Evolutionary conservation across 768 basidiomycete genomes (phyloP), one percentile per base, ranked within the genome.

Genomic region (Mycena crocata): DNA sequence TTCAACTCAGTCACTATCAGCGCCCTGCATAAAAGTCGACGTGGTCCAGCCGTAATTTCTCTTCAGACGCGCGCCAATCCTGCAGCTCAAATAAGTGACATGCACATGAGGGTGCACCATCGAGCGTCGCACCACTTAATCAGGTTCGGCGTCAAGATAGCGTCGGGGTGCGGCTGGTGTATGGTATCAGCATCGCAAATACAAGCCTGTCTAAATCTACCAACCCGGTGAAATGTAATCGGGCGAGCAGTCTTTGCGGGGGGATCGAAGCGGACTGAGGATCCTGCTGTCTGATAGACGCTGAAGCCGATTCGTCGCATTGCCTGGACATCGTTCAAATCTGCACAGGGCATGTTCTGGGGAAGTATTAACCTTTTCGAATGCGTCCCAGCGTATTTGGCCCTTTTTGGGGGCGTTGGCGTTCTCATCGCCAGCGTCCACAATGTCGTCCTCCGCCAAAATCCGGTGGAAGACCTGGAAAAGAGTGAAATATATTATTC

Each of bases 311-410:
- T 46, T 9, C 69, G 71, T 32, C 66, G 67, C 71, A 72, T 72
- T 6, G 61, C 71, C 71, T 71, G 28, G 30, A 49, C 23, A 49
- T n/a, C n/a, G n/a, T n/a, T n/a, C 10, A 31, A 12, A 13, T 2
- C 30, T 26, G 28, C 14, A 30, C 23, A 24, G 30, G 5, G 19
- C 31, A 44, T 23, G 51, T 37, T 5, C 21, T 39, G 14, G 45
- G 6, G 0, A 13, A 37, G 17, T 21, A 32, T 58, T 48, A 13
- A 70, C 69, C 10, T 49, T 42, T 34, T 72, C 71, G 44, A 72
- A 72, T 39, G 70, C 71, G 2, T 67, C 71, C 71, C 71, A 72
- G 30, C 71, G 69, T 13, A 72, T 55, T 46, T 72, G 71, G 2
- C 71, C 71, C 23, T 67, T 67, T 15, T 64, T 63, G 15, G 54